phyloP scores from a whole-genome alignment of 345 rosid species.

The Orychophragmus violaceus region DNA sequence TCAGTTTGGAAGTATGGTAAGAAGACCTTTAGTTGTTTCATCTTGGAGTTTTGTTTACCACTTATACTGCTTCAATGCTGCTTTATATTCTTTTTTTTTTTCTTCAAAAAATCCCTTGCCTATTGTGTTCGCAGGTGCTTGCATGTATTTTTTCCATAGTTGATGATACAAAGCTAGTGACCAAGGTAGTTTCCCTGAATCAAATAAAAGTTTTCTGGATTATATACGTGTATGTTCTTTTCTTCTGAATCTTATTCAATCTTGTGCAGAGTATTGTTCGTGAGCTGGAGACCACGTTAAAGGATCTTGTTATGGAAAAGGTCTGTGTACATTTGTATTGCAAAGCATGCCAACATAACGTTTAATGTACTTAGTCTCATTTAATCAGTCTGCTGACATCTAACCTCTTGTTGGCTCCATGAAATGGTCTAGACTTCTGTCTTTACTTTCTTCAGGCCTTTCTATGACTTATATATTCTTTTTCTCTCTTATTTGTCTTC shows the following conservation, averaged over 20 bases:
- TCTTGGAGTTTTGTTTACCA: neutral
- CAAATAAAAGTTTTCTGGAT: neutral
- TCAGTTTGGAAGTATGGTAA: constrained; percentile 79
- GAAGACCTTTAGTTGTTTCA: constrained; percentile 8
- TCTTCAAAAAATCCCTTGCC: neutral
- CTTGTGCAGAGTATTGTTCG: constrained; percentile 59
- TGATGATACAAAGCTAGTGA: constrained; percentile 89
- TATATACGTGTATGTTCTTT: neutral
- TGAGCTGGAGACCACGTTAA: constrained; percentile 56
- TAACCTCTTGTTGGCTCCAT: neutral
- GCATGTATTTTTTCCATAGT: constrained; percentile 57
- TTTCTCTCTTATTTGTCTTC: neutral
- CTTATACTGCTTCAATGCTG: neutral
- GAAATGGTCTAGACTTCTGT: neutral
- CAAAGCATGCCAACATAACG: neutral
- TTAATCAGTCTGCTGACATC: neutral
- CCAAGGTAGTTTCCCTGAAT: constrained; percentile 63
- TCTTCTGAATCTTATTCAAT: constrained; percentile 19
- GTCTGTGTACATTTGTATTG: constrained; percentile 31
- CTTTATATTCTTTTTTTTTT: neutral
- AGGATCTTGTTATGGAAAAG: constrained; percentile 77
- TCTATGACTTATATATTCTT: neutral
- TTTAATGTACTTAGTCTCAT: neutral
- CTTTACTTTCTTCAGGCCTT: neutral
- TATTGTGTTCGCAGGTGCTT: constrained; percentile 55